Conservation (phyloP, 139 green algal genomes). For the Auxenochlorella pyrenoidosa region DNA sequence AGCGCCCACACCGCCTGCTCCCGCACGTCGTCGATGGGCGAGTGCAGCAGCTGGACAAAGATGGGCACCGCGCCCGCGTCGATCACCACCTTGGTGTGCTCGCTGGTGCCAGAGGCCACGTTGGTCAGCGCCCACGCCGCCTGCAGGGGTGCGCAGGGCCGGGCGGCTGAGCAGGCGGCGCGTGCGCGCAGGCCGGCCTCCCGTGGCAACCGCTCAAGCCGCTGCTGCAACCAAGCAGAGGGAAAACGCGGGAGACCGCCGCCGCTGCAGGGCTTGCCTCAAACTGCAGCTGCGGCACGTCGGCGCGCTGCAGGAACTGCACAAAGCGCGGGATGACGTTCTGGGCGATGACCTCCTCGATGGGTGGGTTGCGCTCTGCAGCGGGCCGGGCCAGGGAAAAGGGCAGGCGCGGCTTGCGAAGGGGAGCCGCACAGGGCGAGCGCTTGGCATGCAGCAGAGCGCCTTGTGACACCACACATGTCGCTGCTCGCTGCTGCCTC, state of each 20-base stretch:
- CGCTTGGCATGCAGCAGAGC: no score
- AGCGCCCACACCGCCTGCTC: conserved; percentile 99
- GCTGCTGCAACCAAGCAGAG: no score
- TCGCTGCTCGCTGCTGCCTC: not conserved
- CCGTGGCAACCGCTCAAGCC: no score
- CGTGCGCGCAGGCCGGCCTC: no score
- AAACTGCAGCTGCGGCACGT: conserved; percentile 81
- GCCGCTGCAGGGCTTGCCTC: not conserved
- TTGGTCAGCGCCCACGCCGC: conserved; percentile 99
- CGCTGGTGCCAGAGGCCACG: conserved; percentile 96
- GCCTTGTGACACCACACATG: not conserved
- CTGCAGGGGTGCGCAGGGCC: conserved; percentile 49
- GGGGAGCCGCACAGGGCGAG: not conserved
- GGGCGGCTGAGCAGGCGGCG: conserved; percentile 70
- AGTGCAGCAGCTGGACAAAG: conserved; percentile 95
- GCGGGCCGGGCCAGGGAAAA: no score
- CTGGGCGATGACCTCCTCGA: conserved; percentile 98
- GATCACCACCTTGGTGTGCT: conserved; percentile 98
- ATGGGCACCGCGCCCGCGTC: conserved; percentile 96
- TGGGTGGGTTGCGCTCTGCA: conserved; percentile 96
- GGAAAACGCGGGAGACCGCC: not conserved
- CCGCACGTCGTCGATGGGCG: conserved; percentile 93
- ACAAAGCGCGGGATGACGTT: conserved; percentile 97
- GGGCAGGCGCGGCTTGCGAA: no score
- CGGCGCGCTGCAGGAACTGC: conserved; percentile 91